Evolutionary conservation across 2,329 filamentous ascomycete species (phyloP), one percentile per base, ranked within the genome.

Genomic region (Sarocladiaceae sp.): DNA sequence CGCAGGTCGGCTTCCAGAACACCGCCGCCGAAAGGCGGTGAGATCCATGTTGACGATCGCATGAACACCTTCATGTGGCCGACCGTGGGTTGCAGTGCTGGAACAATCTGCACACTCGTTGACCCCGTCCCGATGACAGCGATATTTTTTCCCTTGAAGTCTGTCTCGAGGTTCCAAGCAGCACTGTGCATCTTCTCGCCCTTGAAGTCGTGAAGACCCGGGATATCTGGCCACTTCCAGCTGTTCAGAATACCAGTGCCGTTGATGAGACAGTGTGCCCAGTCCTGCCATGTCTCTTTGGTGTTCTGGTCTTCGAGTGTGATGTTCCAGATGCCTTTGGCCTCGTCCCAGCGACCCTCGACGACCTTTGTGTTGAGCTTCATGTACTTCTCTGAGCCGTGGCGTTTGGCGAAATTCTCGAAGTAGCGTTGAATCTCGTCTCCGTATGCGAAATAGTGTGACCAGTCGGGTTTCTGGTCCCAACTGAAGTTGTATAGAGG

Each of bases 401-500:
- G 60, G 23, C 56, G 57, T 33, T 63, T 53, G 3, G 65, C 67
- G 42, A 75, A 66, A 6, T 58, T 56, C 15, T 68, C 58, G 6
- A 65, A 63, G 53, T 76, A 66, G 37, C 58, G 54, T 4, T 67
- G 61, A 13, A 73, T 50, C 46, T 76, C 72, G 12, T 58, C 53
- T 0, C 67, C 70, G 15, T 58, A 57, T 1, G 66, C 60, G 49
- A 74, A 75, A 45, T 67, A 67, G 43, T 73, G 64, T 52, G 50
- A 61, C 56, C 45, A 58, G 55, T 20, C 63, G 69, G 2, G 78
- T 76, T 58, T 80, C 66, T 54, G 77, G 78, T 2, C 70, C 71
- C 12, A 68, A 74, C 57, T 80, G 74, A 51, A 82, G 73, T 6
- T 81, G 63, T 35, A 79, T 55, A 21, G 77, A 73, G 60, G 80